phyloP scores from a whole-genome alignment of 2,329 filamentous ascomycete species.

The Fusarium incarnatum region DNA sequence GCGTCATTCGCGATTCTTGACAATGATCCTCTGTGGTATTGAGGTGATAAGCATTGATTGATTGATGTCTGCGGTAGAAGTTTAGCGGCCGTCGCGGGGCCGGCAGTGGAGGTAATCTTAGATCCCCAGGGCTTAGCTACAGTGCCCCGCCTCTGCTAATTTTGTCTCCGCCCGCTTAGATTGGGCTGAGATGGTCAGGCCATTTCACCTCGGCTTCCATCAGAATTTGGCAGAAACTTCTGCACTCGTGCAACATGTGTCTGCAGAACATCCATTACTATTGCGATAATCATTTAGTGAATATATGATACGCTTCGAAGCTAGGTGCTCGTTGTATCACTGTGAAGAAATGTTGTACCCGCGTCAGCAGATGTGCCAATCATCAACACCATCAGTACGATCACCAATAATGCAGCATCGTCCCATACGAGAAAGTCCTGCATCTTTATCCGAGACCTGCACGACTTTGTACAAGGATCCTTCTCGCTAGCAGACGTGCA shows the following conservation, averaged over 20 bases:
- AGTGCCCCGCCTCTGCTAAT: background rate
- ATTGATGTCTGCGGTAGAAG: background rate
- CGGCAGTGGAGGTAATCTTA: background rate
- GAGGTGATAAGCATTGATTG: background rate
- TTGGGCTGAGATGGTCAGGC: background rate
- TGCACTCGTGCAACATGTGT: background rate
- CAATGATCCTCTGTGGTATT: background rate
- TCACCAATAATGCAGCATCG: background rate
- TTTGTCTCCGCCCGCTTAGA: background rate
- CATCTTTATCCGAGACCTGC: background rate
- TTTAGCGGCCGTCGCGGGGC: background rate
- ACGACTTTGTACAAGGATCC: background rate
- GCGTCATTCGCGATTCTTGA: background rate
- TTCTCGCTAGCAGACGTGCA: background rate
- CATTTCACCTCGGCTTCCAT: background rate
- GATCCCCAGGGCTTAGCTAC: background rate
- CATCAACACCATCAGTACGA: background rate
- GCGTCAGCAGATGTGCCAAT: background rate
- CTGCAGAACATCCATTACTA: background rate
- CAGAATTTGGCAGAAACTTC: background rate
- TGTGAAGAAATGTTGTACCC: background rate
- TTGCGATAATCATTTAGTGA: background rate
- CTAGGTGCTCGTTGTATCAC: background rate
- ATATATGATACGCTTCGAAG: background rate
- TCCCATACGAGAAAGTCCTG: background rate